Percentiles rank a stretch among this genome's conserved stretches.
phyloP scores from a whole-genome alignment of 495 filamentous ascomycete genomes.

The Hypoxylon intermedium region DNA sequence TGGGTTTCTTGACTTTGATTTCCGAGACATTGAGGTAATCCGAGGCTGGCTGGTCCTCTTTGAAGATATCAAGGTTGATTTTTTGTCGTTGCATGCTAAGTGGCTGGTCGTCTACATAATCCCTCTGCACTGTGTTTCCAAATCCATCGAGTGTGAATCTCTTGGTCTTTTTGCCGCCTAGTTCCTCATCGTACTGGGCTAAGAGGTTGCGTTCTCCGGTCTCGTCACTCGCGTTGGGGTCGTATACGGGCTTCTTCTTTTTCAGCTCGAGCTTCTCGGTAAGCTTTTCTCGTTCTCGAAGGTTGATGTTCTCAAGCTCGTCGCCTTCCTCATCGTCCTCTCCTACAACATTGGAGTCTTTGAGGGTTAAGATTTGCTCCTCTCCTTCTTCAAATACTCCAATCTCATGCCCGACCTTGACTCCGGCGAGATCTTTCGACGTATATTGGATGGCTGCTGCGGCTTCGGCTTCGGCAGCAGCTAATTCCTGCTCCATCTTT shows the following conservation, averaged over 20 bases:
- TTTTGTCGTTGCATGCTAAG: conserved; percentile 69
- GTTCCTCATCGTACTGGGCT: conserved; percentile 93
- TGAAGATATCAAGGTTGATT: conserved; percentile 70
- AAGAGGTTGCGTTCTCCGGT: conserved; percentile 71
- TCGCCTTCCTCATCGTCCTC: conserved; percentile 91
- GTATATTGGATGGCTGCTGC: conserved; percentile 69
- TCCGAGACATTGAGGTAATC: conserved; percentile 89
- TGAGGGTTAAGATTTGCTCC: conserved; percentile 87
- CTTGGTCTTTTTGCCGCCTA: conserved; percentile 89
- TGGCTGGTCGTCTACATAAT: conserved; percentile 62
- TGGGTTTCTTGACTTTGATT: conserved; percentile 89
- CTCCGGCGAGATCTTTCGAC: conserved; percentile 80
- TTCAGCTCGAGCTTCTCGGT: conserved; percentile 81
- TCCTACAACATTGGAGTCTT: conserved; percentile 79
- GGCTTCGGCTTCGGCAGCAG: conserved; percentile 52
- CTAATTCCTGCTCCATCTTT: conserved; percentile 78
- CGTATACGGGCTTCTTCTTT: conserved; percentile 90
- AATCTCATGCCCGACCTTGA: conserved; percentile 88
- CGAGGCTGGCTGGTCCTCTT: conserved; percentile 64
- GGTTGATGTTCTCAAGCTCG: conserved; percentile 82
- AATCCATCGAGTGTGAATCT: conserved; percentile 82
- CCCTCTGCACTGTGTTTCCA: conserved; percentile 70
- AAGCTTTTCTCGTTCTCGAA: conserved; percentile 79
- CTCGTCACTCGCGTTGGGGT: conserved; percentile 77
- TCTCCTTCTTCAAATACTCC: conserved; percentile 77